A percentile compares a stretch with the other conserved stretches of the same genome.
Conservation (phyloP, 345 rosid genomes). For the Odontarrhena argentea region DNA sequence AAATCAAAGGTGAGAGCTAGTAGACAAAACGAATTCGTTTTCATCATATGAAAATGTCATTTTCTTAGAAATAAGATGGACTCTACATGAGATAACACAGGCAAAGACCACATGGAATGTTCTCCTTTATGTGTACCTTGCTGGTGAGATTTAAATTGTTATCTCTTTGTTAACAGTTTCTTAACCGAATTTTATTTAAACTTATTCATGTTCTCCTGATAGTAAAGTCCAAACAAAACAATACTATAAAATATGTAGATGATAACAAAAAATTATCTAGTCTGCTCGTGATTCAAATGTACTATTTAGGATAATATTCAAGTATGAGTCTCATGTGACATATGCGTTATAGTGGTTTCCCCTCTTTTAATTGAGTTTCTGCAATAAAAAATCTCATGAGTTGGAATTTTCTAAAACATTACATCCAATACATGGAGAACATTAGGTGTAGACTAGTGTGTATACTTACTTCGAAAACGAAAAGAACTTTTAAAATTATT, state of each 20-base stretch:
- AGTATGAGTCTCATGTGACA: slow-evolving; percentile 29
- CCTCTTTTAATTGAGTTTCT: slow-evolving; percentile 1
- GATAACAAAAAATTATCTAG: slow-evolving; percentile 22
- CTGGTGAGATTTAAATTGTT: slow-evolving; percentile 30
- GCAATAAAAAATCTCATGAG: background rate
- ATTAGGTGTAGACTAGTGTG: too few species aligned
- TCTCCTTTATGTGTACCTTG: slow-evolving; percentile 34
- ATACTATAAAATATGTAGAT: slow-evolving; percentile 29
- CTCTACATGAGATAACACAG: slow-evolving; percentile 32
- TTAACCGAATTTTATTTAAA: slow-evolving; percentile 11
- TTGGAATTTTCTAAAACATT: background rate
- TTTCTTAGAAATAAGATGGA: slow-evolving; percentile 37
- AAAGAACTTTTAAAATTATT: too few species aligned
- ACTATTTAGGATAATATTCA: slow-evolving; percentile 33
- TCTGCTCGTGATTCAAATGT: slow-evolving; percentile 14
- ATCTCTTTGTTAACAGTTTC: slow-evolving; percentile 1
- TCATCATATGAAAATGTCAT: slow-evolving; percentile 32
- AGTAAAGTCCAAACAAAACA: slow-evolving; percentile 38
- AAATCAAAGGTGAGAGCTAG: slow-evolving; percentile 19
- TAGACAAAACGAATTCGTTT: slow-evolving; percentile 36
- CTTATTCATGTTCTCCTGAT: slow-evolving; percentile 24
- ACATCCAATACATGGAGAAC: too few species aligned
- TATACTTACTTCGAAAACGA: too few species aligned
- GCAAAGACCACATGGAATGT: slow-evolving; percentile 46
- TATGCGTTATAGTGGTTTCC: slow-evolving; percentile 17